A percentile compares a stretch with the other conserved stretches of the same genome.
phyloP scores from a whole-genome alignment of 768 basidiomycete species.

The Kwoniella sp. region DNA sequence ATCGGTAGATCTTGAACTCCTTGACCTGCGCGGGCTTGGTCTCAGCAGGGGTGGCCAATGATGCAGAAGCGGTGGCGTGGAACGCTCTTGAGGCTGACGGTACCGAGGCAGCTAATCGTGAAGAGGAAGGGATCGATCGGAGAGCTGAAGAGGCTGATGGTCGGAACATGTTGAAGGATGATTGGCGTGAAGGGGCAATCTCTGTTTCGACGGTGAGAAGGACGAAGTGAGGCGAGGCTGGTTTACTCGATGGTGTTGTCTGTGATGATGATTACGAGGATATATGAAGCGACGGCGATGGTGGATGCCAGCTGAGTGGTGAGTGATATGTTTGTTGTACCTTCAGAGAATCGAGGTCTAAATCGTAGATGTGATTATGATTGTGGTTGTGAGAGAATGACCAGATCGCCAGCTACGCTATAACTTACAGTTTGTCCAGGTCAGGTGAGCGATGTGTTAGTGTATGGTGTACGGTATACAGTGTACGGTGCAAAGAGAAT shows the following conservation, averaged over 20 bases:
- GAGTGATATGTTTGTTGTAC: not conserved
- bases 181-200: slow-evolving; percentile 2
- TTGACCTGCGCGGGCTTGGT: slow-evolving; percentile 62
- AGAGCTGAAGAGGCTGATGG: slow-evolving; percentile 23
- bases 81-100: slow-evolving; percentile 16
- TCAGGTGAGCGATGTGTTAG: not conserved
- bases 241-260: not conserved
- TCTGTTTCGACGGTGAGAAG: no score
- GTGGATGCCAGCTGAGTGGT: not conserved
- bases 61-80: slow-evolving; percentile 33
- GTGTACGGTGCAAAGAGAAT: no score
- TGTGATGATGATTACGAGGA: not conserved
- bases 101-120: slow-evolving; percentile 12
- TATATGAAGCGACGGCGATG: not conserved
- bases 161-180: slow-evolving; percentile 19
- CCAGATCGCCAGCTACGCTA: no score
- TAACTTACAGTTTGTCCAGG: not conserved
- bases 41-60: slow-evolving; percentile 30
- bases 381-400: no score
- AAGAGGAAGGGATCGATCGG: slow-evolving; percentile 23
- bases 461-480: no score
- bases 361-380: not conserved
- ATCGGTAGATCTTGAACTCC: slow-evolving; percentile 98
- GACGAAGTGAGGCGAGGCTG: not conserved
- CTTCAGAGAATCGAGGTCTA: no score